Base-by-base conservation (phyloP, 768 basidiomycete genomes). In the Lepiota venenata region DNA sequence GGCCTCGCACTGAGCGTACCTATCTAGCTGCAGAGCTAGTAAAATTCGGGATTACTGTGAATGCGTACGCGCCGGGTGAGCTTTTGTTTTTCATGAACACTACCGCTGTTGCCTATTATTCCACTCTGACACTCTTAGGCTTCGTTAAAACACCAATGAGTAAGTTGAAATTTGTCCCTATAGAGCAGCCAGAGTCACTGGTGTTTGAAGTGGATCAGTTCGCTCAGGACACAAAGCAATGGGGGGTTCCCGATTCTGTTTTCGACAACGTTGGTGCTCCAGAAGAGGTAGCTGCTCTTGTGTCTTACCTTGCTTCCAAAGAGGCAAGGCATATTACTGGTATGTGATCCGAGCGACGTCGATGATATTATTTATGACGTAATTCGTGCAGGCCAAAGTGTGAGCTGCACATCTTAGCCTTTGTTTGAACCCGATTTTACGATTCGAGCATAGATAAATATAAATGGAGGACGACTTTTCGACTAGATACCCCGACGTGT, bases 1-100 rank as follows among this genome's bases (percentile, higher is more conserved):
- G 16, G 0, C 15, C 22, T 20, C n/a, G 38, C 8, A 39, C 15
- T 10, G 15, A 18, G 21, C 4, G 21, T 40, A 18, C 7, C 10
- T 9, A 20, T 7, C 15, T 38, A 76, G 74, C 75, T 0, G 37
- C 61, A 16, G 74, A 77, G 57, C 60, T 75, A 3, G 74, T 65
- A 7, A 57, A 56, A 22, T 57, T 76, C 51, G 62, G 61, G 5
- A 78, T 77, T 35, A 76, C 71, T 1, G 74, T 75, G 15, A 78
- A 78, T 36, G 69, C 72, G 1, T 75, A 76, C 47, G 69, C 72
- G 8, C 72, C 72, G 15, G 71, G 74, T 54, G 35, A 15, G 45
- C 48, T 25, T 43, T 3, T 8, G 0, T 35, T 21, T 14, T 22
- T 12, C n/a, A 1, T 15, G 14, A 43, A 25, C 25, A 2, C 6